A percentile compares a stretch with the other conserved stretches of the same genome.
Evolutionary conservation across 2,329 filamentous ascomycete species (phyloP).

Genomic region (Paecilomyces sp.): DNA sequence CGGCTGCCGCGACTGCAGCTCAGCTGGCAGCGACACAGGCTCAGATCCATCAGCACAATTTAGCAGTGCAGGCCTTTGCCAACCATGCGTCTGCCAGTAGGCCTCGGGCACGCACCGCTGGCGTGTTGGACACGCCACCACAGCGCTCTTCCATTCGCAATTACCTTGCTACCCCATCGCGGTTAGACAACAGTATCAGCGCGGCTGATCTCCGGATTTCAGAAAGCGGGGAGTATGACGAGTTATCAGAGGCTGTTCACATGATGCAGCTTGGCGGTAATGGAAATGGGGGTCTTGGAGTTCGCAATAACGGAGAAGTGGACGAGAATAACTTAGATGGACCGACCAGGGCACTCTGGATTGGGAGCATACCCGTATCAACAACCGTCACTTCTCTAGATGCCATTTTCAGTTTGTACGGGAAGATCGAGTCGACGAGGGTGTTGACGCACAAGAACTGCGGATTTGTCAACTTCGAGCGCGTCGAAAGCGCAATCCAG

Average conservation of each 20-base stretch:
- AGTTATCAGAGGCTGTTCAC: slow-evolving; percentile 74
- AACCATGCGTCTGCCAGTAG: slow-evolving; percentile 74
- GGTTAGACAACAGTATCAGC: slow-evolving; percentile 68
- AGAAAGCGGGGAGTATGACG: slow-evolving; percentile 72
- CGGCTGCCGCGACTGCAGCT: slow-evolving; percentile 49
- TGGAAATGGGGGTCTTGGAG: slow-evolving; percentile 47
- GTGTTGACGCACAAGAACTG: slow-evolving; percentile 98
- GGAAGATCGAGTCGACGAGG: slow-evolving; percentile 80
- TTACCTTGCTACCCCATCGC: slow-evolving; percentile 69
- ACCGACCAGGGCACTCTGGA: slow-evolving; percentile 89
- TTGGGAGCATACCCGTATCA: slow-evolving; percentile 93
- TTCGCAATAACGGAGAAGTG: slow-evolving; percentile 57
- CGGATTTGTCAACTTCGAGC: slow-evolving; percentile 96
- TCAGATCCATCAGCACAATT: slow-evolving; percentile 80
- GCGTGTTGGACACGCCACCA: slow-evolving; percentile 74
- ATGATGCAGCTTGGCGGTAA: slow-evolving; percentile 58
- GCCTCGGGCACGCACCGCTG: slow-evolving; percentile 83
- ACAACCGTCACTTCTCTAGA: slow-evolving; percentile 92
- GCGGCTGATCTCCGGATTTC: slow-evolving; percentile 67
- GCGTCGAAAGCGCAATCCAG: slow-evolving; percentile 79
- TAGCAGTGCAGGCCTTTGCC: slow-evolving; percentile 87
- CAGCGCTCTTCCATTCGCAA: slow-evolving; percentile 59
- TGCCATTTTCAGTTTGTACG: slow-evolving; percentile 92
- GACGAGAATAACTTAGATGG: slow-evolving; percentile 80
- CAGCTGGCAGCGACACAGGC: slow-evolving; percentile 56